A percentile compares a stretch with the other conserved stretches of the same genome.
Evolutionary conservation across 2,329 filamentous ascomycete genomes (phyloP).

Genomic region (Ilyonectria robusta): DNA sequence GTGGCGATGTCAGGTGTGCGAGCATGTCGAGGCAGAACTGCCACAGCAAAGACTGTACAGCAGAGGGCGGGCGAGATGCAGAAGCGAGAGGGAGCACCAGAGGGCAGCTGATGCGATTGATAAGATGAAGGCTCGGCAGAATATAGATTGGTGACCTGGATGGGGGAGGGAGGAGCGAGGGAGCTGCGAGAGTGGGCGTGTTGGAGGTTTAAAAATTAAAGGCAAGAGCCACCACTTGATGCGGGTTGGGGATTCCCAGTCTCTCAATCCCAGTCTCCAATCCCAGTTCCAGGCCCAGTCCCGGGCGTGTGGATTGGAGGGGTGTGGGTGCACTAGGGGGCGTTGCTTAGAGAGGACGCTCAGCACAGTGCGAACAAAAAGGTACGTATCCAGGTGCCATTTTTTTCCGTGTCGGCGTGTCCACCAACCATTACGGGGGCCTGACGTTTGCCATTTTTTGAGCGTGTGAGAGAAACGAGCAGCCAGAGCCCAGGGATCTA

Average conservation of each 20-base stretch:
- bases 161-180: slow-evolving; percentile 20
- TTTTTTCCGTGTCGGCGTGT: not conserved
- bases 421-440: slow-evolving; percentile 11
- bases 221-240: slow-evolving; percentile 34
- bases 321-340: slow-evolving; percentile 3
- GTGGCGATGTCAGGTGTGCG: slow-evolving; percentile 43
- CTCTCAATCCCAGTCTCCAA: slow-evolving; percentile 21
- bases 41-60: slow-evolving; percentile 25
- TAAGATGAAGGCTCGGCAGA: slow-evolving; percentile 30
- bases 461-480: slow-evolving; percentile 9
- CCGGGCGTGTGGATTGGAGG: slow-evolving; percentile 28
- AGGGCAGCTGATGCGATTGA: slow-evolving; percentile 40
- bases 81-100: not conserved
- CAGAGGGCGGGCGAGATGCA: slow-evolving; percentile 16
- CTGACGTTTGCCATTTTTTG: slow-evolving; percentile 5
- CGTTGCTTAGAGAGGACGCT: not conserved
- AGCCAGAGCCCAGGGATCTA: slow-evolving; percentile 2
- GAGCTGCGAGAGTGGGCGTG: slow-evolving; percentile 39
- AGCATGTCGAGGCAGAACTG: slow-evolving; percentile 41
- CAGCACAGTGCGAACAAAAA: slow-evolving; percentile 15
- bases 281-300: slow-evolving; percentile 17
- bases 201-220: slow-evolving; percentile 46
- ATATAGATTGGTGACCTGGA: slow-evolving; percentile 17
- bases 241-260: slow-evolving; percentile 41
- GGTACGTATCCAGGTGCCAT: slow-evolving; percentile 6